Percentiles rank a stretch among this genome's conserved stretches.
These are phyloP conservation scores for Sarocladium strictum DNA, from an alignment of 2,329 filamentous ascomycete genomes.

Conservation along the genomic window DNA sequence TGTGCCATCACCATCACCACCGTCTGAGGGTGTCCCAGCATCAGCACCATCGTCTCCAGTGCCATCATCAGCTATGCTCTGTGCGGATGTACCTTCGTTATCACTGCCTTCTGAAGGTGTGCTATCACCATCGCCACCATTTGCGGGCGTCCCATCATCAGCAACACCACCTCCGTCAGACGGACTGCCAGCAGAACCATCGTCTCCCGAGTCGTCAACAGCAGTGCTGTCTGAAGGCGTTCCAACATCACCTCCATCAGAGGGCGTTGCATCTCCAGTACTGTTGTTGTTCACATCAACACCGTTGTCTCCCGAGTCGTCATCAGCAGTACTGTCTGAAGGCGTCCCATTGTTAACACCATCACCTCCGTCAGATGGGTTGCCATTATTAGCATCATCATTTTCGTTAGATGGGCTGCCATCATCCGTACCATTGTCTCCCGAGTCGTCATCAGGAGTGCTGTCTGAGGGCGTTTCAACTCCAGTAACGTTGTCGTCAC, in stretches of 20 bases:
- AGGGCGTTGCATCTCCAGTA: not conserved
- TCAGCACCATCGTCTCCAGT: no score
- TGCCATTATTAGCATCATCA: not conserved
- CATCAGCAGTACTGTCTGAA: not conserved
- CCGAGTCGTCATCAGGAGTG: not conserved
- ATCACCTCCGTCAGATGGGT: not conserved
- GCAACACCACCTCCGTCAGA: not conserved
- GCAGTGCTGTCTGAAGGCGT: no score
- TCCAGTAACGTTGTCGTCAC: not conserved
- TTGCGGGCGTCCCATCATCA: not conserved
- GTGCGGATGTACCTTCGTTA: not conserved
- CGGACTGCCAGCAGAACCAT: not conserved
- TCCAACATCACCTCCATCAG: not conserved
- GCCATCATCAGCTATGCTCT: not conserved
- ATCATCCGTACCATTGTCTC: not conserved
- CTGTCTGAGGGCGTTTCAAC: not conserved
- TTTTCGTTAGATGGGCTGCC: not conserved
- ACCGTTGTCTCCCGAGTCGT: not conserved
- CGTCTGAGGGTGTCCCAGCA: no score
- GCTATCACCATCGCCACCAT: not conserved
- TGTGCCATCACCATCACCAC: no score
- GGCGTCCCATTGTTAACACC: not conserved
- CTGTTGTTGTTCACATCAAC: no score
- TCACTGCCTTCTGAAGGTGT: no score
- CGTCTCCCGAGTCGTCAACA: no score